Base-by-base conservation (phyloP, 140 eudicot genomes). In the Ambrosia hybrid region DNA sequence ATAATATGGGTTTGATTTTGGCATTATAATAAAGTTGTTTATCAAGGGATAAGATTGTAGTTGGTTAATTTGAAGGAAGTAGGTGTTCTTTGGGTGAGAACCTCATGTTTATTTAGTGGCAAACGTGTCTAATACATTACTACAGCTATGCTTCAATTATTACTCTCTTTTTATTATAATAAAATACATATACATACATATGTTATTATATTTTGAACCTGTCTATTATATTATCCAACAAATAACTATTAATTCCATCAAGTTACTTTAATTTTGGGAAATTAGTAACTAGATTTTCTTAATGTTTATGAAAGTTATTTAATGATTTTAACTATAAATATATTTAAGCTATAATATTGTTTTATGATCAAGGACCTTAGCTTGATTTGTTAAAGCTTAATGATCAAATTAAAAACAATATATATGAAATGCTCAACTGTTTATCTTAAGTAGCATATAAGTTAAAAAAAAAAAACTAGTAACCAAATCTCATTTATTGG, bases 61-160 rank as follows among this genome's bases (percentile, higher is more conserved):
- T 43, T 43, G 48, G 48, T 43, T 43, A 46, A 62, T 63, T 11
- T 37, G 65, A 63, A 65, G 41, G 72, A 15, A 4, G 72, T 74
- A 65, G 72, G 13, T 51, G 45, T 65, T 12, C 65, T 74, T 65
- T 65, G 61, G 65, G 65, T 65, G 62, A 73, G 70, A 71, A 57
- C 38, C 77, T 48, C 45, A 15, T 36, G 79, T 75, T 65, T 65
- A 41, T 65, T 56, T 62, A 59, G 79, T 75, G 73, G 26, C 45
- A 21, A 41, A 65, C 17, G 77, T 46, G 70, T 73, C 62, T 61
- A 46, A 33, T 61, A 48, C 51, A 49, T 63, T 65, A 43, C 38
- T 52, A 17, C 71, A 64, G 10, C 14, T 51, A 39, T 52, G 48
- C 38, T 62, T 34, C 45, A 49, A 63, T 52, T 52, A 10, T 45